Percentiles rank a stretch among this genome's conserved stretches.
phyloP scores from a whole-genome alignment of 169 alveolate genomes.

The Babesia gibsoni region DNA sequence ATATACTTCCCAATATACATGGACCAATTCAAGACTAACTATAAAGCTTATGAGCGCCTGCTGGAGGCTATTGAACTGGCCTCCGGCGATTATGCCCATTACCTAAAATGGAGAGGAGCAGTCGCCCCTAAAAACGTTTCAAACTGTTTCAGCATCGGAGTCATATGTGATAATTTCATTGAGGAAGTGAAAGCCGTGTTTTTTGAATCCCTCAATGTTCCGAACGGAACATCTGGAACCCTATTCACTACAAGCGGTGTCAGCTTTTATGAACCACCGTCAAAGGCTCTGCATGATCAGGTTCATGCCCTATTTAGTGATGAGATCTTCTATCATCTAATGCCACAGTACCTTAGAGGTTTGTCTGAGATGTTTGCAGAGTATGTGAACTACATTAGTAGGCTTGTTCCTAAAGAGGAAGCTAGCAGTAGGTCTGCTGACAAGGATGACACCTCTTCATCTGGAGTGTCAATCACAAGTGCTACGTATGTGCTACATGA shows the following conservation, averaged over 20 bases:
- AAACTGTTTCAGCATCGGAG: conserved; percentile 42
- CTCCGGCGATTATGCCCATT: conserved; percentile 20
- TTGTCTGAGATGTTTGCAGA: conserved; percentile 27
- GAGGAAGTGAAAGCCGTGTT: conserved; percentile 10
- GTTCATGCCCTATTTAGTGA: conserved; percentile 16
- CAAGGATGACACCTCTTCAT: conserved; percentile 7
- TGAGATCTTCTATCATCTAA: conserved; percentile 40
- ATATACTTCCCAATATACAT: conserved; percentile 45
- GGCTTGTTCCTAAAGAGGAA: conserved; percentile 21
- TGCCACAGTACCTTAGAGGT: conserved; percentile 54
- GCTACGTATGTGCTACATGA: conserved; percentile 57
- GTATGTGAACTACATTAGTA: conserved; percentile 23
- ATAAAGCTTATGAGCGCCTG: conserved; percentile 34
- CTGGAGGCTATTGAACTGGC: conserved; percentile 27
- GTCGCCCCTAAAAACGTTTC: conserved; percentile 8
- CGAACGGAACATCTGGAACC: conserved; percentile 11
- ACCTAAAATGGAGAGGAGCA: conserved; percentile 57
- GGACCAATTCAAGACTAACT: conserved; percentile 31
- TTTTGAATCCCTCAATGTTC: neutral
- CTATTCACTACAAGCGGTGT: neutral
- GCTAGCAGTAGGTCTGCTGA: neutral
- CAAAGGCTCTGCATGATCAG: conserved; percentile 30
- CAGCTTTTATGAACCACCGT: conserved; percentile 36
- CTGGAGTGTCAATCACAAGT: conserved; percentile 33
- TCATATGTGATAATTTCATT: conserved; percentile 35